These are phyloP conservation scores for Penicillium freii DNA, from an alignment of 2,329 filamentous ascomycete genomes.

Conservation along the genomic window DNA sequence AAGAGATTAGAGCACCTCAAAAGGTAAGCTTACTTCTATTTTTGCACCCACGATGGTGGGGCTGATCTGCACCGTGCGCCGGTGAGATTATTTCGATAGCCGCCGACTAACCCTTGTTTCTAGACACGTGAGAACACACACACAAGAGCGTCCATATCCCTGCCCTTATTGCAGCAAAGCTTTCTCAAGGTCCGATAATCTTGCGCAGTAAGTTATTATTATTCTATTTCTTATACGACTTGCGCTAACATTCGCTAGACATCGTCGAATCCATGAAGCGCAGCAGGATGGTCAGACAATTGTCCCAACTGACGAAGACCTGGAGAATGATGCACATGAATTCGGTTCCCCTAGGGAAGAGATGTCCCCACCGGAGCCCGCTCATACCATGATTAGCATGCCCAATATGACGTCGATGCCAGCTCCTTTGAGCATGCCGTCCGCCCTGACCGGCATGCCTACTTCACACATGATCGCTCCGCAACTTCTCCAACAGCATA, in stretches of 20 bases:
- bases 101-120: conserved; percentile 52
- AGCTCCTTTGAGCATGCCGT: conserved; percentile 35
- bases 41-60: conserved; percentile 18
- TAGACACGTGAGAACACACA: conserved; percentile 98
- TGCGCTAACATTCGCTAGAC: conserved; percentile 50
- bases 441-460: conserved; percentile 43
- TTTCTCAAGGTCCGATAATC: conserved; percentile 96
- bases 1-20: conserved; percentile 99
- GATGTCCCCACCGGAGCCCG: conserved; percentile 56
- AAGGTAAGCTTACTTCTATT: conserved; percentile 65
- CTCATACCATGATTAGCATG: conserved; percentile 36
- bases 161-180: conserved; percentile 98
- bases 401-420: conserved; percentile 39
- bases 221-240: background rate
- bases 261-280: conserved; percentile 77
- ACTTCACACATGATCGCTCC: conserved; percentile 44
- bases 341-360: conserved; percentile 77
- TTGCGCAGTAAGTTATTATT: conserved; percentile 74
- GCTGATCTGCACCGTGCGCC: conserved; percentile 32
- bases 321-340: conserved; percentile 85
- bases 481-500: conserved; percentile 45
- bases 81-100: conserved; percentile 47
- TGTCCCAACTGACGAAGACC: conserved; percentile 67
- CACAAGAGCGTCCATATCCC: conserved; percentile 96
- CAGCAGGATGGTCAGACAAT: conserved; percentile 56